phyloP scores from a whole-genome alignment of 1,139 yeast species.

The Yamadazyma spencermartinsiae region DNA sequence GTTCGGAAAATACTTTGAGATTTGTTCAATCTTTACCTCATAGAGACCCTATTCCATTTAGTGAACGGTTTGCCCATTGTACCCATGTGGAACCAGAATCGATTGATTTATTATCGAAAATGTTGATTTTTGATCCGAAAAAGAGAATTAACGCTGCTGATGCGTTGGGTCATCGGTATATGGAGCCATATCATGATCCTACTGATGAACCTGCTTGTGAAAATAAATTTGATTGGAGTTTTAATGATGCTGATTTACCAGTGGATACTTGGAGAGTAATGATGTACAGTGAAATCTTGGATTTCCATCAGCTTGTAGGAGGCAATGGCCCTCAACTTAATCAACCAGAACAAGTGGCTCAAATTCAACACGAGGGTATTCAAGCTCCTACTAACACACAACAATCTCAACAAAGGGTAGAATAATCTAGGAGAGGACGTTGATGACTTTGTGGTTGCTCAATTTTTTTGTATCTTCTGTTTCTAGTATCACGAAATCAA shows the following conservation, averaged over 20 bases:
- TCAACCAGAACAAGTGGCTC: slow-evolving; percentile 29
- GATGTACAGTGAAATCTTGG: slow-evolving; percentile 97
- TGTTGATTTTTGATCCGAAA: slow-evolving; percentile 93
- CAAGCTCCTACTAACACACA: slow-evolving; percentile 20
- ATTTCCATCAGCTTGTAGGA: slow-evolving; percentile 81
- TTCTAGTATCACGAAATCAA: neutral
- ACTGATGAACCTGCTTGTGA: slow-evolving; percentile 96
- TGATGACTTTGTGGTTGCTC: neutral
- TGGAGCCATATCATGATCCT: slow-evolving; percentile 98
- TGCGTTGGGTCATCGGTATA: slow-evolving; percentile 85
- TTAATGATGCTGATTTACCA: slow-evolving; percentile 96
- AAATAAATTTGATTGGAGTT: slow-evolving; percentile 95
- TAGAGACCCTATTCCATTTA: slow-evolving; percentile 86
- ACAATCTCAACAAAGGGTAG: slow-evolving; percentile 22
- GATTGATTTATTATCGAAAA: slow-evolving; percentile 79
- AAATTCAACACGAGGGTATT: slow-evolving; percentile 33
- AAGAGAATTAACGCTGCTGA: slow-evolving; percentile 91
- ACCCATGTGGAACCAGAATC: slow-evolving; percentile 90
- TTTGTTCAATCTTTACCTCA: slow-evolving; percentile 94
- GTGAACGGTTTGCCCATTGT: slow-evolving; percentile 66
- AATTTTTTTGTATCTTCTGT: slow-evolving; percentile 1
- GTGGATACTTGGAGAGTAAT: slow-evolving; percentile 98
- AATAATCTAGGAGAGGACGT: slow-evolving; percentile 15
- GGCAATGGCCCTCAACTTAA: slow-evolving; percentile 18
- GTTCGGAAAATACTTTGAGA: slow-evolving; percentile 90